Percentiles rank a stretch among this genome's conserved stretches.
Evolutionary conservation across 164 flowering plant species (phyloP).

Genomic region (Tinospora cordifolia): DNA sequence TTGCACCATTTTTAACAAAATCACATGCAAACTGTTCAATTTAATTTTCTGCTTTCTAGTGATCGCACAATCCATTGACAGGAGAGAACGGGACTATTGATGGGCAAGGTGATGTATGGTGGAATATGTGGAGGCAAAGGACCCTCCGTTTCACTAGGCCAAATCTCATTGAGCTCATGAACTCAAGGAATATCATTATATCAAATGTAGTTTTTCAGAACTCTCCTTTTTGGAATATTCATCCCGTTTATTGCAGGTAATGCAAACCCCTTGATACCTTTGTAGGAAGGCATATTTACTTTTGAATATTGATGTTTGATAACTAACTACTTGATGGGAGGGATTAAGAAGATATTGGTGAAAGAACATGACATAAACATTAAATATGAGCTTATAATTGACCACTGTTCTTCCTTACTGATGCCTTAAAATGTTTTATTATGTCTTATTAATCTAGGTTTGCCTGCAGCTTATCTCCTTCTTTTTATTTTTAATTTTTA

Average conservation of each 20-base stretch:
- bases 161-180: conserved; percentile 69
- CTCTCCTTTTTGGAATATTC: conserved; percentile 96
- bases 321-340: too few relatives aligned
- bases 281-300: too few relatives aligned
- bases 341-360: too few relatives aligned
- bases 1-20: neutral
- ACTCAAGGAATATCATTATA: conserved; percentile 66
- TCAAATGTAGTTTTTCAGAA: conserved; percentile 74
- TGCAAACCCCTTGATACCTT: neutral
- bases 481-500: too few relatives aligned
- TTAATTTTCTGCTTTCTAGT: neutral
- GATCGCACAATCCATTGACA: conserved; percentile 17
- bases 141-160: conserved; percentile 77
- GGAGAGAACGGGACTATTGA: conserved; percentile 98
- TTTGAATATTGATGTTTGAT: too few relatives aligned
- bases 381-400: too few relatives aligned
- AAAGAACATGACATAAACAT: too few relatives aligned
- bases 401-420: too few relatives aligned
- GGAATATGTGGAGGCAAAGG: conserved; percentile 94
- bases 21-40: neutral
- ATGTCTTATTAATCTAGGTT: too few relatives aligned
- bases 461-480: too few relatives aligned
- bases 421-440: too few relatives aligned
- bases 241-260: conserved; percentile 96
- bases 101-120: conserved; percentile 96